phyloP scores from a whole-genome alignment of 139 green algal species.

The Eudorina sp. region DNA sequence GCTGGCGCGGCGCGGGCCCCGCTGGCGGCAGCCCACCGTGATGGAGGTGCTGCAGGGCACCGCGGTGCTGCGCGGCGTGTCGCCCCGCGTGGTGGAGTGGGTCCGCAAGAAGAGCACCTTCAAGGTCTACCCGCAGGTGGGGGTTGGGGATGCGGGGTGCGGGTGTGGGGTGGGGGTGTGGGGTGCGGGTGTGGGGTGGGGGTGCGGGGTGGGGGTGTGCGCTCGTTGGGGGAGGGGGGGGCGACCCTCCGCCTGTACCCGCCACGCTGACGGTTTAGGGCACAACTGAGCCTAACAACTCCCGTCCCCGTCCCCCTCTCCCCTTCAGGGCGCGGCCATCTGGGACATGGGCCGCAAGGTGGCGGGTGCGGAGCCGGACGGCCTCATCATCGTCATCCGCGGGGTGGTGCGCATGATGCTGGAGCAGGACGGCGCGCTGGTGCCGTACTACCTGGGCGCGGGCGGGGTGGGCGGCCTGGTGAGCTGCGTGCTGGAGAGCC shows the following conservation, averaged over 20 bases:
- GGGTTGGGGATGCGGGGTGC: neutral
- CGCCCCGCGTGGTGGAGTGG: constrained; percentile 49
- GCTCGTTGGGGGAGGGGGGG: neutral
- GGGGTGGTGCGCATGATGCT: constrained; percentile 55
- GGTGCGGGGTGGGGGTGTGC: neutral
- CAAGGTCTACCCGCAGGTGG: constrained; percentile 43
- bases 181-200: neutral
- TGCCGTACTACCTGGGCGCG: constrained; percentile 56
- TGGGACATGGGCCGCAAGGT: constrained; percentile 44
- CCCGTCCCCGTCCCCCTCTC: too few species aligned
- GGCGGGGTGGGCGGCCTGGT: constrained; percentile 60
- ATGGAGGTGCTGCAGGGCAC: constrained; percentile 48
- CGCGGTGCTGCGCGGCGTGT: constrained; percentile 48
- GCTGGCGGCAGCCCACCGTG: constrained; percentile 52
- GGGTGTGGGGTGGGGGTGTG: neutral
- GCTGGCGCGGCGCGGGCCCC: constrained; percentile 50
- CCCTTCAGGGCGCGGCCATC: constrained; percentile 29
- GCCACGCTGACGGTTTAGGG: too few species aligned
- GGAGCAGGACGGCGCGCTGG: constrained; percentile 35
- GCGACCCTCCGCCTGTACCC: too few species aligned
- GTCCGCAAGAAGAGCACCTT: constrained; percentile 48
- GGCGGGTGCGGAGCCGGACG: constrained; percentile 8
- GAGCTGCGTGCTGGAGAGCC: constrained; percentile 36
- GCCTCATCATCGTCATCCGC: constrained; percentile 59
- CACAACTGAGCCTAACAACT: too few species aligned